Evolutionary conservation across 2,329 filamentous ascomycete genomes (phyloP).

Genomic region (Apiospora marii): DNA sequence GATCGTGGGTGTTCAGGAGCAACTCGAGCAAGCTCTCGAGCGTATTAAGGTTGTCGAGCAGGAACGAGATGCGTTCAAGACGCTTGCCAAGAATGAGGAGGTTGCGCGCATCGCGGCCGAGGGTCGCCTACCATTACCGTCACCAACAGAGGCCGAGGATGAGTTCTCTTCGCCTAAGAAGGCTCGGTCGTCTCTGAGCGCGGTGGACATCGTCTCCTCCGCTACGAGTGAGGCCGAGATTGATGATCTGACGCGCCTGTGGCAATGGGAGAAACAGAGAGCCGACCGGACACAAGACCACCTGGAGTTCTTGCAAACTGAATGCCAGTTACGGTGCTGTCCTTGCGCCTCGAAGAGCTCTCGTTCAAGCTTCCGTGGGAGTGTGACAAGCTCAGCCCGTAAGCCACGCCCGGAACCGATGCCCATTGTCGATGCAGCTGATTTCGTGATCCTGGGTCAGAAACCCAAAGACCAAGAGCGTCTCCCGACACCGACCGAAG

Average conservation of each 20-base stretch:
- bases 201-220: conserved; percentile 61
- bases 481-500: conserved; percentile 41
- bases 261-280: conserved; percentile 67
- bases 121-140: conserved; percentile 71
- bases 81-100: conserved; percentile 76
- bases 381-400: conserved; percentile 39
- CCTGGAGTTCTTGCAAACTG: conserved; percentile 78
- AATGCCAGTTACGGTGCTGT: conserved; percentile 75
- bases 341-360: conserved; percentile 57
- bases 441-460: conserved; percentile 52
- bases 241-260: conserved; percentile 60
- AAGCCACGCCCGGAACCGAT: conserved; percentile 46
- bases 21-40: conserved; percentile 70
- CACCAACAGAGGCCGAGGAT: conserved; percentile 57
- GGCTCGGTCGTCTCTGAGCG: conserved; percentile 54
- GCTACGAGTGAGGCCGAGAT: conserved; percentile 65
- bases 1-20: conserved; percentile 70
- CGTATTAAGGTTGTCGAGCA: conserved; percentile 72
- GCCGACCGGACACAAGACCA: conserved; percentile 75
- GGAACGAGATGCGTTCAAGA: conserved; percentile 78
- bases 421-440: conserved; percentile 50
- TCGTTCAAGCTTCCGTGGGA: conserved; percentile 38
- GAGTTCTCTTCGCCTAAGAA: conserved; percentile 70
- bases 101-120: conserved; percentile 76
- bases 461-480: conserved; percentile 35